phyloP scores from a whole-genome alignment of 495 filamentous ascomycete species.

The Clohesyomyces aquaticus region DNA sequence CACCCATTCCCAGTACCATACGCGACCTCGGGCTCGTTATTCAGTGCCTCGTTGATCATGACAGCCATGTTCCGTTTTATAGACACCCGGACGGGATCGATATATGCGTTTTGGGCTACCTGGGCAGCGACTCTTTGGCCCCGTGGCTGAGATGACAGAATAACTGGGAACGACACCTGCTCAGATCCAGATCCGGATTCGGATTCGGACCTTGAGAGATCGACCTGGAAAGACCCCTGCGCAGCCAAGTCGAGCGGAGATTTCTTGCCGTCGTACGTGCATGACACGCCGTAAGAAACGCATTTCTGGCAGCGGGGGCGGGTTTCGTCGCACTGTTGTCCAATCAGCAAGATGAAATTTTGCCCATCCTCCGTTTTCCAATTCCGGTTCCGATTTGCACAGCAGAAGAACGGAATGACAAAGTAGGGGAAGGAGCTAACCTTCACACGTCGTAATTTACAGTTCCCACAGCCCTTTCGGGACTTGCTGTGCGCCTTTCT shows the following conservation, averaged over 20 bases:
- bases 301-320: conserved; percentile 52
- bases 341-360: too few relatives aligned
- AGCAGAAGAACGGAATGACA: too few relatives aligned
- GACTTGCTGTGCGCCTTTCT: conserved; percentile 52
- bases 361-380: too few relatives aligned
- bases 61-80: conserved; percentile 10
- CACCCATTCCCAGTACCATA: background rate
- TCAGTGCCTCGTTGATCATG: conserved; percentile 14
- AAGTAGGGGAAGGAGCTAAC: conserved; percentile 35
- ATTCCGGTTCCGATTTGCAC: too few relatives aligned
- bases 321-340: conserved; percentile 53
- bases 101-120: background rate
- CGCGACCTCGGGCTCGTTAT: background rate
- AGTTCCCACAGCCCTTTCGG: conserved; percentile 53
- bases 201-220: conserved; percentile 4
- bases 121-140: too few relatives aligned
- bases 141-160: too few relatives aligned
- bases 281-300: conserved; percentile 49
- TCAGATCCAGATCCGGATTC: background rate
- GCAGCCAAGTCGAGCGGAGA: conserved; percentile 46
- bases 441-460: conserved; percentile 55
- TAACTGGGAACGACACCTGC: background rate
- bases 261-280: conserved; percentile 47
- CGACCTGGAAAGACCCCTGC: conserved; percentile 43
- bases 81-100: conserved; percentile 16